Base-by-base conservation (phyloP, 2,329 filamentous ascomycete genomes). In the Trichoderma asperellum region DNA sequence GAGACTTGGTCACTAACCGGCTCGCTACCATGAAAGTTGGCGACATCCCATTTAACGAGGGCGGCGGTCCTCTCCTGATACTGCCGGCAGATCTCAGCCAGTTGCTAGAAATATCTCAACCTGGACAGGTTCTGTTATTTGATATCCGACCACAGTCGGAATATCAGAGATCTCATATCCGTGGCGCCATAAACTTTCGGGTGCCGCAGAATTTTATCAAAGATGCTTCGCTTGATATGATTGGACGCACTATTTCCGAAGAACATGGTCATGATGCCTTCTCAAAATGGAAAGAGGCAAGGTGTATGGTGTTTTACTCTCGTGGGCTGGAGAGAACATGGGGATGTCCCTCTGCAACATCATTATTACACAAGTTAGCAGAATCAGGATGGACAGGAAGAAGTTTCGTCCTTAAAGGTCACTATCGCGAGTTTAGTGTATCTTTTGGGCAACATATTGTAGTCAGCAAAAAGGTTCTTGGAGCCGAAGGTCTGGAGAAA, bases 371-470 rank as follows among this genome's bases (percentile, higher is more conserved):
- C 49, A 85, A 85, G 70, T 79, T 88, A 64, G 81, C 77, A 61
- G 74, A 75, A 18, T 80, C 81, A 72, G 83, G 82, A 27, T 88
- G 86, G 86, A 71, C 72, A 0, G 86, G 86, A 2, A 81, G 83
- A 52, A 84, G 81, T 70, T 87, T 87, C 72, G 78, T 88, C 8
- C 79, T 88, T 40, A 87, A 87, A 73, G 86, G 86, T 0, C 84
- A 86, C 65, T 88, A 85, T 73, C 81, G 81, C 58, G 86, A 88
- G 71, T 88, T 88, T 70, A 85, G 84, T 18, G 79, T 80, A 32
- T 85, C 84, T 0, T 88, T 86, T 71, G 82, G 83, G 70, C 83
- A 83, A 70, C 83, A 86, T 70, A 84, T 87, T 70, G 79, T 79
- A 24, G 82, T 81, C 5, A 73, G 77, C 35, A 83, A 79, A 70